These are phyloP conservation scores for Astragalus glycyphyllos DNA, from an alignment of 306 rosid genomes.

Conservation along the genomic window DNA sequence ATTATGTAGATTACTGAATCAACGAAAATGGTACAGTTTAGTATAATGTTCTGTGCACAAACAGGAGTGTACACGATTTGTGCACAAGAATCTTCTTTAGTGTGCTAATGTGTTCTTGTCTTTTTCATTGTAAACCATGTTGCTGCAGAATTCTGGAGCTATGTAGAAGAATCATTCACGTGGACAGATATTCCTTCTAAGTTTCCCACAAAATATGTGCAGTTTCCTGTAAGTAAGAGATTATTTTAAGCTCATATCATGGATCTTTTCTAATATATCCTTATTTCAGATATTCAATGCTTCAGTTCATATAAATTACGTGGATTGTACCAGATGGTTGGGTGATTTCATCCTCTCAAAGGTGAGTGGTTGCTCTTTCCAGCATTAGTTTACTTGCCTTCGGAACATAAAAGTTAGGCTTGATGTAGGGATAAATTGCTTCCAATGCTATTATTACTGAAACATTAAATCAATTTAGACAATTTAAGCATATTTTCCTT, in stretches of 20 bases:
- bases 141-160: conserved; percentile 88
- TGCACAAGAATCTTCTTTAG: neutral
- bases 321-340: conserved; percentile 98
- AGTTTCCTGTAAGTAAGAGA: conserved; percentile 82
- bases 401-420: conserved; percentile 17
- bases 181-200: conserved; percentile 97
- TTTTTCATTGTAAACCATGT: conserved; percentile 30
- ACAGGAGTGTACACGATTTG: neutral
- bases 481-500: conserved; percentile 12
- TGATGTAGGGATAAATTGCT: neutral
- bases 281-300: conserved; percentile 79
- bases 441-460: conserved; percentile 8
- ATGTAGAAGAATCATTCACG: conserved; percentile 90
- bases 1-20: neutral
- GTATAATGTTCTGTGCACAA: neutral
- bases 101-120: conserved; percentile 3
- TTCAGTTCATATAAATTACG: conserved; percentile 86
- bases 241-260: conserved; percentile 35
- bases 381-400: conserved; percentile 7
- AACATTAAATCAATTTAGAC: neutral
- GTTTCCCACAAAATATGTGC: conserved; percentile 96
- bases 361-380: conserved; percentile 59
- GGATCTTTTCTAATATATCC: conserved; percentile 28
- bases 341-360: conserved; percentile 96
- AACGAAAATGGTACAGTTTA: conserved; percentile 9